phyloP scores from a whole-genome alignment of 2,329 filamentous ascomycete genomes.

The Beauveria pseudobassiana region DNA sequence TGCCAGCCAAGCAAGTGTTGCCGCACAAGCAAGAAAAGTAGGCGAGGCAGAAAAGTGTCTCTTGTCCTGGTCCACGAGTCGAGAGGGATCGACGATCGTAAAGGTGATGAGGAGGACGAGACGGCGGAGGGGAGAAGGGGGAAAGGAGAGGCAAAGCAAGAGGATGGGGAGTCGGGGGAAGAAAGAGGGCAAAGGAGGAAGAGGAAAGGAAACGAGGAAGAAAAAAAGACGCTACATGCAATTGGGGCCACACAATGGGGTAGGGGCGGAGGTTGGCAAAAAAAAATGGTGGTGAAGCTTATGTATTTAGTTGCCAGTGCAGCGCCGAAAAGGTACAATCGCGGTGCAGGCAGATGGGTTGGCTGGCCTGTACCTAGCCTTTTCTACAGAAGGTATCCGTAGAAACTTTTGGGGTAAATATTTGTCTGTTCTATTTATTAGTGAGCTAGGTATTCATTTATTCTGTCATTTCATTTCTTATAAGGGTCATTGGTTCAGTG shows the following conservation, averaged over 20 bases:
- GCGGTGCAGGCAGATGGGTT: no score
- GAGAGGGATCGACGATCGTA: not conserved
- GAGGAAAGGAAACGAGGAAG: not conserved
- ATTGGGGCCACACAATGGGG: constrained; percentile 1
- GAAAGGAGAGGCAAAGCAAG: not conserved
- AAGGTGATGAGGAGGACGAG: not conserved
- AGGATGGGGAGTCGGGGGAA: not conserved
- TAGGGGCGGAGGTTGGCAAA: constrained; percentile 5
- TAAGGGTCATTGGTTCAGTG: no score
- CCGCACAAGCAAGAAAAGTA: constrained; percentile 3
- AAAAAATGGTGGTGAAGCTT: not conserved
- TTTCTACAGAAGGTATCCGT: no score
- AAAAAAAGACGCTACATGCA: constrained; percentile 7
- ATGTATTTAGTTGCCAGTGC: no score
- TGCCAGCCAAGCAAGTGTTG: not conserved
- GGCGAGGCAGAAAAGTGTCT: not conserved
- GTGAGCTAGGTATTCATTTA: no score
- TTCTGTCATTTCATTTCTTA: no score
- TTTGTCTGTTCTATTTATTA: no score
- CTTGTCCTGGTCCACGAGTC: constrained; percentile 1
- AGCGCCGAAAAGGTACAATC: no score
- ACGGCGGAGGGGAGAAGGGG: not conserved
- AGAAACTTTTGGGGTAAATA: no score
- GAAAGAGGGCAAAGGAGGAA: not conserved
- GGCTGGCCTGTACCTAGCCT: not conserved